Base-by-base conservation (phyloP, 352 stramenopile genomes). In the Phytophthora melonis region DNA sequence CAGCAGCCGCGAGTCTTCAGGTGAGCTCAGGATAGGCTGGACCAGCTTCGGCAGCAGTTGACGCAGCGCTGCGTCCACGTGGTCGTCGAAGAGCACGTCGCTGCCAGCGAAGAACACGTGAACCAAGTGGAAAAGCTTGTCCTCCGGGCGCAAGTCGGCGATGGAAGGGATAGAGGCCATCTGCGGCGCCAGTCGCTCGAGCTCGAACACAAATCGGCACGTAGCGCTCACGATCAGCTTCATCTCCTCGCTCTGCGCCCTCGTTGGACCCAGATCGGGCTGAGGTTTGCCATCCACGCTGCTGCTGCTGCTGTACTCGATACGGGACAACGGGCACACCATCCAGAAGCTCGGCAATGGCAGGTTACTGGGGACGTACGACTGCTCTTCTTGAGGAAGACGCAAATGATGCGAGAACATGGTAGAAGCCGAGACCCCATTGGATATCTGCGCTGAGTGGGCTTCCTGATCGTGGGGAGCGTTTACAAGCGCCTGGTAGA, bases 71-170 rank as follows among this genome's bases (percentile, higher is more conserved):
- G 74, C 55, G 25, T 93, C 81, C 8, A 94, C 86, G 59, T 88
- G 76, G 39, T 88, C 76, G 47, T 94, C 86, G 25, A 92, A 92
- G 6, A 94, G 70, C 18, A 94, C 85, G 52, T 94, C 87, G 7
- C 79, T 84, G 21, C 85, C 86, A 9, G 86, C 79, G 58, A 94
- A 93, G 47, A 94, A 92, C 7, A 90, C 82, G 54, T 93, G 85
- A 25, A 93, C 58, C 50, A 93, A 58, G 54, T 94, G 88, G 68
- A 93, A 93, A 0, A 93, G 70, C 68, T 93, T 93, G 72, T 93
- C 88, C 66, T 92, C 87, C 5, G 78, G 77, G 2, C 63, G 66
- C 18, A 93, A 45, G 5, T 71, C 58, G 25, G 68, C 65, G 65
- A 70, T 75, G 10, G 58, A 80, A 52, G 52, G 19, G 10, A 81